Base-by-base conservation (phyloP, 176 grass and related monocot species). In the Dactylis glomerata region DNA sequence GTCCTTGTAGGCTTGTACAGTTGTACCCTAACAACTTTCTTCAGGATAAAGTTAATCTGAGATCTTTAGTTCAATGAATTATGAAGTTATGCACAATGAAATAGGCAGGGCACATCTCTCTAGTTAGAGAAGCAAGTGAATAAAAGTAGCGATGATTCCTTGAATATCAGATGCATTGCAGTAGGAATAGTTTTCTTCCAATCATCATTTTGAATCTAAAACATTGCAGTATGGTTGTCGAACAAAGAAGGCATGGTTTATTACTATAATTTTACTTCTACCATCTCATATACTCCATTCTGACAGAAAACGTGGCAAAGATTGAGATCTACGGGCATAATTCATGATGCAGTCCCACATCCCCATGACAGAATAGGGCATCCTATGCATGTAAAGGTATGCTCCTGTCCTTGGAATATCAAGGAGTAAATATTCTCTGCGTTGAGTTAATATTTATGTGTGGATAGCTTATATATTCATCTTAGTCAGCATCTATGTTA, bases 361-460 rank as follows among this genome's bases (percentile, higher is more conserved):
- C 88, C 95, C 70, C 64, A 49, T 89, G 68, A 87, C 42, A 94
- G 92, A 69, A 68, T 92, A 50, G 88, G 90, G 72, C 78, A 92
- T 84, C 95, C 95, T 59, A 94, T 94, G 92, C 92, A 94, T 89
- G 92, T 97, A 24, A 97, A 94, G 95, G 90, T 97, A 94, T 78
- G 36, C 8, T 83, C 55, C 66, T 79, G 33, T 46, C 20, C 68
- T 37, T 22, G 56, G 34, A 55, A 61, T 85, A 20, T 24, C 51
- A 51, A 22, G 13, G 24, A 42, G 13, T 77, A 77, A 50, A 78
- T 31, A 61, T 59, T 49, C 9, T 13, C 72, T 37, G 20, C 19
- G 5, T 75, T 81, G 63, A 31, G 45, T 6, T 51, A 75, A 51
- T 51, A 14, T 27, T 74, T 44, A 74, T 8, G 42, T 68, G 67